Evolutionary conservation across 345 rosid species (phyloP), one percentile per base, ranked within the genome.

Genomic region (Rhizophora mangle): DNA sequence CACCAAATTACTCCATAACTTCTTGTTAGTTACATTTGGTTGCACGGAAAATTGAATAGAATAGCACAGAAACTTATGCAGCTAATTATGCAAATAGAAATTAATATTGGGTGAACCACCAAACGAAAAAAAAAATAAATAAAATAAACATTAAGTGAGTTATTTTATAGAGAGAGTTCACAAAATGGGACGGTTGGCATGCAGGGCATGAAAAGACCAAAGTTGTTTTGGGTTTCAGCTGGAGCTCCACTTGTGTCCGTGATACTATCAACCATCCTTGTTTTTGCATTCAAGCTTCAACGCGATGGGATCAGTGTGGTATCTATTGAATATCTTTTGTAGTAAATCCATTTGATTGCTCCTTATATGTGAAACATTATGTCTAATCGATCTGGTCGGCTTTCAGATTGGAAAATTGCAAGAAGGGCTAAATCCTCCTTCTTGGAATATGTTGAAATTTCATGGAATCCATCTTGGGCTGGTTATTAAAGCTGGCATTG

Each of bases 401-500:
- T 62, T 3, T 36, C 9, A 93, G 99, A 95, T 95, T 64, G 99
- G 99, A 22, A 85, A 89, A 72, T 67, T 95, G 43, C 88, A 83
- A 83, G 82, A 86, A 82, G 99, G 99, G 43, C 74, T 95, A 46
- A 95, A 95, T 77, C 99, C 99, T 55, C 93, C 96, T 34, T 92
- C 99, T 57, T 87, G 89, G 97, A 84, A 88, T 72, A 86, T 88
- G 99, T 72, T 95, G 78, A 89, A 83, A 16, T 88, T 92, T 72
- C 86, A 70, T 64, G 99, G 97, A 58, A 81, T 75, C 64, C 75
- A 89, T 76, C 78, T 95, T 22, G 96, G 88, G 31, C 88, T 89
- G 6, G 88, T 85, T 8, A 75, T 86, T 2, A 95, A 88, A 84
- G 88, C 97, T 10, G 97, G 97, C 58, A 71, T 91, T 54, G 70